Base-by-base conservation (phyloP, 208 protist species). In the Leishmania tarentolae region DNA sequence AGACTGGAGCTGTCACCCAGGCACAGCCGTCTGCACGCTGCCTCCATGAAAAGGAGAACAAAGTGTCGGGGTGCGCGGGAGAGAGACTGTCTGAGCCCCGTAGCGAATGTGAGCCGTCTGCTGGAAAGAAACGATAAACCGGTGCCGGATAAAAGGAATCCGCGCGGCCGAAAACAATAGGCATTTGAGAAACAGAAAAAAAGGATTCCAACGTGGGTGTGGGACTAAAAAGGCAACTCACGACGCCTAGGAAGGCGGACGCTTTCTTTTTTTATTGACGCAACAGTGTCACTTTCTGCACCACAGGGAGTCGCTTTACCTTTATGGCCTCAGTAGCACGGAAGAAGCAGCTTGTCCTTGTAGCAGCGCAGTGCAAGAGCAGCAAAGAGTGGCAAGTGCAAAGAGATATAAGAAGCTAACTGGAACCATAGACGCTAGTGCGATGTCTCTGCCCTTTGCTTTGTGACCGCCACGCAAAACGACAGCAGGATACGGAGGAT, bases 1-100 rank as follows among this genome's bases (percentile, higher is more conserved):
- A 93, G 83, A 47, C 83, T 84, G 28, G 75, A 82, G 9, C 76
- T 61, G 61, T 93, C 90, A 0, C 90, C 90, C 40, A 81, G 75
- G 40, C 84, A 59, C 69, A 91, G 46, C 8, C 79, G 83, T 31
- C 85, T 52, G 40, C 83, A 82, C 1, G 82, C 87, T 28, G 73
- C 78, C 15, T 90, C 84, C 85, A 92, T 92, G 53, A 42, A 31
- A 24, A 24, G n/a, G 73, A 37, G 77, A 75, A 76, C 6, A 79
- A 69, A 73, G 61, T 42, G 11, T 6, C 52, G 3, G 28, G 0
- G 69, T 37, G 40, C 66, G 59, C 44, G 28, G 35, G 69, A 15
- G 28, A 47, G 3, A 42, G 6, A 71, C 21, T 42, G 3, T 71
- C 66, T 7, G 8, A 47, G 42, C 24, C 13, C 21, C 40, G 35